Evolutionary conservation across 2,329 filamentous ascomycete genomes (phyloP), one percentile per base, ranked within the genome.

Genomic region (Plenodomus tracheiphilus): DNA sequence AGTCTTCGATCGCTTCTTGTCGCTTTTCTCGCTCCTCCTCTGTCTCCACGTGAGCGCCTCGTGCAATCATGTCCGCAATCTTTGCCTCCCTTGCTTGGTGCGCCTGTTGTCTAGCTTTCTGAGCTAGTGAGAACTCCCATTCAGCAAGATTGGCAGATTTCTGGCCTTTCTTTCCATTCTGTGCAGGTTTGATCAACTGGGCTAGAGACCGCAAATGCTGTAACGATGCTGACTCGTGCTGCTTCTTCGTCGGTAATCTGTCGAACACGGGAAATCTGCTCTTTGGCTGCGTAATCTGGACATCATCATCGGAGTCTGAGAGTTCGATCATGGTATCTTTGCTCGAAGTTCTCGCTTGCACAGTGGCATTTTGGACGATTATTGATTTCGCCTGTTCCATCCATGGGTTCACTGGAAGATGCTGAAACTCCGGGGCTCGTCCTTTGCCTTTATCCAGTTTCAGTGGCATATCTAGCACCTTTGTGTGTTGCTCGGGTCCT

Each of bases 21-120:
- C 96, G 88, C 28, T 84, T 83, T 65, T 92, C 88, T 17, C 89
- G 85, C 70, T 99, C 92, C 71, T 97, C 93, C 2, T 86, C 84
- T 0, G 89, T 96, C 69, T 92, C 87, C 16, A 97, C 79, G 19
- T 87, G 77, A 20, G 97, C 81, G 7, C 94, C 94, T 71, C 88
- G 91, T 10, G 87, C 86, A 63, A 83, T 85, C 35, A 99, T 80
- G 59, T 86, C 81, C 47, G 90, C 85, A 17, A 97, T 81, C 46
- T 87, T 87, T 58, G 89, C 86, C 51, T 89, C 84, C 44, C 90
- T 85, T 69, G 94, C 91, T 36, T 82, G 74, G 51, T 85, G 85
- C 38, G 91, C 92, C 72, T 99, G 94, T 51, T 87, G 81, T 38
- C 89, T 85, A 5, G 91, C 91, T 52, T 86, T 85, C 56, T 84